These are phyloP conservation scores for Phytophthora hibernalis DNA, from an alignment of 352 stramenopile genomes.

Conservation along the genomic window DNA sequence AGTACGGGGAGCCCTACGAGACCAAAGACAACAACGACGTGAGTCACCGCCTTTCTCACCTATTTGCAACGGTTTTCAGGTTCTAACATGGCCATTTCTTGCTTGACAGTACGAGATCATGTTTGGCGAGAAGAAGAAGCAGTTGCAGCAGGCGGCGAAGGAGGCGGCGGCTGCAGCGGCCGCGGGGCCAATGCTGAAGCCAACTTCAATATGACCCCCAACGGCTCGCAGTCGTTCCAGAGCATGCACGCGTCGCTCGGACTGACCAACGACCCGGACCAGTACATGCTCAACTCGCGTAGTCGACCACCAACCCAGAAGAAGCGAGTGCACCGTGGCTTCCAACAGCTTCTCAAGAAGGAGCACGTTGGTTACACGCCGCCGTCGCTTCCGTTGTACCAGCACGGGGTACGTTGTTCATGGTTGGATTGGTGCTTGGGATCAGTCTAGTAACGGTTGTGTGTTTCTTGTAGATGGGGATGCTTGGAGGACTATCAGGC, in stretches of 20 bases:
- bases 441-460: not conserved
- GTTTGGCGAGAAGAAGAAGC: slow-evolving; percentile 86
- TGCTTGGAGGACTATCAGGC: slow-evolving; percentile 61
- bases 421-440: not conserved
- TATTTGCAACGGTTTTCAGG: too few species aligned
- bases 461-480: slow-evolving; percentile 54
- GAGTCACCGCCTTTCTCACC: slow-evolving; percentile 20
- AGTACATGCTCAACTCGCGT: slow-evolving; percentile 62
- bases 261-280: slow-evolving; percentile 72
- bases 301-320: slow-evolving; percentile 51
- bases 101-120: slow-evolving; percentile 76
- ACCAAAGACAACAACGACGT: slow-evolving; percentile 88
- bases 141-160: slow-evolving; percentile 50
- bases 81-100: not conserved
- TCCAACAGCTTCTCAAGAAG: slow-evolving; percentile 84
- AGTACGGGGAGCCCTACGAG: slow-evolving; percentile 86
- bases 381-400: slow-evolving; percentile 71
- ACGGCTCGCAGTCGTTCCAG: slow-evolving; percentile 43
- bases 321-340: slow-evolving; percentile 77
- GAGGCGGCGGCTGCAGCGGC: slow-evolving; percentile 47
- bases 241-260: slow-evolving; percentile 52
- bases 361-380: slow-evolving; percentile 74
- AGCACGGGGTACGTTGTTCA: slow-evolving; percentile 59
- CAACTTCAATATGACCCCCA: slow-evolving; percentile 46
- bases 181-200: slow-evolving; percentile 38